A percentile compares a stretch with the other conserved stretches of the same genome.
These are phyloP conservation scores for Penicillium janthinellum DNA, from an alignment of 2,329 filamentous ascomycete species.

Conservation along the genomic window DNA sequence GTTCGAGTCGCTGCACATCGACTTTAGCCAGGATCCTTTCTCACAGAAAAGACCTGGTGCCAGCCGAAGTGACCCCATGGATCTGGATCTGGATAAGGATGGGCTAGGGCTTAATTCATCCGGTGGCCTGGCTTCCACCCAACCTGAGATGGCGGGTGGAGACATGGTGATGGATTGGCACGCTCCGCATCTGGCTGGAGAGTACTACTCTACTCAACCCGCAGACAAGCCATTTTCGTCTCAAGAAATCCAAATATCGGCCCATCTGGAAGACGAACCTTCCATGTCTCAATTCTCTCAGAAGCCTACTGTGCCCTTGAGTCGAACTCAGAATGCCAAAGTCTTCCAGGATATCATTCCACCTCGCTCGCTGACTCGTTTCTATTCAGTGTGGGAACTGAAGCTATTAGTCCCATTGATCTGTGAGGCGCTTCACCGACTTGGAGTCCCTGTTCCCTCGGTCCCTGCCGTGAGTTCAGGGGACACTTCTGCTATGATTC, in stretches of 20 bases:
- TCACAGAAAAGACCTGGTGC: slow-evolving; percentile 44
- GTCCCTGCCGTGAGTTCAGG: slow-evolving; percentile 48
- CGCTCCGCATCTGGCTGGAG: slow-evolving; percentile 60
- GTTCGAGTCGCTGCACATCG: slow-evolving; percentile 87
- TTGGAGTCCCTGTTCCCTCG: slow-evolving; percentile 73
- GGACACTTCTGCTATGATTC: slow-evolving; percentile 63
- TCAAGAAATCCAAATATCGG: slow-evolving; percentile 51
- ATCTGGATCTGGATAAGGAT: slow-evolving; percentile 69
- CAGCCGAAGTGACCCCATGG: slow-evolving; percentile 63
- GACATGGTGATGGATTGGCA: slow-evolving; percentile 89
- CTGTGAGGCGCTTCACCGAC: slow-evolving; percentile 76
- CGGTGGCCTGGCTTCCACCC: slow-evolving; percentile 71
- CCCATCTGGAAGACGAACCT: slow-evolving; percentile 80
- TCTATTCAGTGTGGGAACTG: slow-evolving; percentile 81
- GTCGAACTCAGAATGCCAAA: slow-evolving; percentile 84
- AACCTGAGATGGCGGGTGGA: slow-evolving; percentile 75
- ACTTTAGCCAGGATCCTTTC: slow-evolving; percentile 72
- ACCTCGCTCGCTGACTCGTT: slow-evolving; percentile 81
- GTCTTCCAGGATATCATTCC: slow-evolving; percentile 91
- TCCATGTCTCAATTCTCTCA: slow-evolving; percentile 81
- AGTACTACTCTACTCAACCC: slow-evolving; percentile 53
- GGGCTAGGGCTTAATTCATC: slow-evolving; percentile 40
- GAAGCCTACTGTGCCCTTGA: slow-evolving; percentile 75
- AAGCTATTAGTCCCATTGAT: slow-evolving; percentile 77
- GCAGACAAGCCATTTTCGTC: slow-evolving; percentile 37